A percentile compares a stretch with the other conserved stretches of the same genome.
These are phyloP conservation scores for Calonectria hongkongensis DNA, from an alignment of 2,329 filamentous ascomycete genomes.

Conservation along the genomic window DNA sequence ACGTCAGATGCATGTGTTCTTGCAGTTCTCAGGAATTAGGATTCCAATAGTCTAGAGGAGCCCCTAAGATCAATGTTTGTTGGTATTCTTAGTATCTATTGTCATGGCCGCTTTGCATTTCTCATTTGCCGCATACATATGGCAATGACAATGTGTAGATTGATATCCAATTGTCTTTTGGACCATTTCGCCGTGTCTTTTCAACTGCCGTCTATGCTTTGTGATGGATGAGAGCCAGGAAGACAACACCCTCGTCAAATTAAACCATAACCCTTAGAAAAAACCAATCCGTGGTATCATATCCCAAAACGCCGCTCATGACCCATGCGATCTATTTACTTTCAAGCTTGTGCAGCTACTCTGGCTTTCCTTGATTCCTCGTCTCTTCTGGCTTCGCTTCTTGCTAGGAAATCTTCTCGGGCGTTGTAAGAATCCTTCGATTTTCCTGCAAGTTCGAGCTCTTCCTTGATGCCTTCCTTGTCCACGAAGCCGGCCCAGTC, in stretches of 20 bases:
- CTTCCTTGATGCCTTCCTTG: conserved; percentile 82
- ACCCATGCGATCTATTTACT: not conserved
- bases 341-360: conserved; percentile 62
- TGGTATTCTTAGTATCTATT: too few relatives aligned
- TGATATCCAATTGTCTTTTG: not conserved
- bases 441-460: conserved; percentile 78
- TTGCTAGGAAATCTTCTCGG: conserved; percentile 78
- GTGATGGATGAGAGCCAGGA: not conserved
- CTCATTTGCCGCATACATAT: too few relatives aligned
- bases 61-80: too few relatives aligned
- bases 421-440: conserved; percentile 78
- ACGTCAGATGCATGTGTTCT: too few relatives aligned
- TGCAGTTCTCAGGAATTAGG: too few relatives aligned
- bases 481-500: conserved; percentile 84
- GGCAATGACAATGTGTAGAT: not conserved
- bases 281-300: conserved; percentile 54
- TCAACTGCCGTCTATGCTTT: not conserved
- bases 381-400: conserved; percentile 78
- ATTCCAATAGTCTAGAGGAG: too few relatives aligned
- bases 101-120: too few relatives aligned
- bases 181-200: not conserved
- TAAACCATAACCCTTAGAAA: not conserved
- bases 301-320: conserved; percentile 42
- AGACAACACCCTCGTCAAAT: not conserved
- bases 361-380: conserved; percentile 75